These are phyloP conservation scores for Rutstroemia sp. DNA, from an alignment of 2,329 filamentous ascomycete species.

Conservation along the genomic window DNA sequence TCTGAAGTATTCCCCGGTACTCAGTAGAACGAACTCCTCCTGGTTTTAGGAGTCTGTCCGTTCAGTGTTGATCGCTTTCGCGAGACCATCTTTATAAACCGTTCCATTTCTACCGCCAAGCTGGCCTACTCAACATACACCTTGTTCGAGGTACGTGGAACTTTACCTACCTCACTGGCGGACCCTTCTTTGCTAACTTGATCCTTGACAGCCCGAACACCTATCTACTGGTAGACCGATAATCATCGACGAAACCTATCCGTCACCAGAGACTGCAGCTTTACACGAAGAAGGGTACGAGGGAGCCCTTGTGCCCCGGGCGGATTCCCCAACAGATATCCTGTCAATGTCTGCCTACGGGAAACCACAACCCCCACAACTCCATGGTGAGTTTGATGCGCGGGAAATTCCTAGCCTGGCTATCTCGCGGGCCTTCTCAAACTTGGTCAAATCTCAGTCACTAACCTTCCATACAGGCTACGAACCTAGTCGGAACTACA, in stretches of 20 bases:
- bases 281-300: slow-evolving; percentile 31
- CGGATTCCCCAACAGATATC: slow-evolving; percentile 25
- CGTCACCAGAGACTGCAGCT: slow-evolving; percentile 29
- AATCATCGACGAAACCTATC: slow-evolving; percentile 30
- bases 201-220: slow-evolving; percentile 23
- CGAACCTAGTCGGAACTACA: slow-evolving; percentile 24
- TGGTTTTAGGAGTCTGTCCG: neutral
- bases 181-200: slow-evolving; percentile 15
- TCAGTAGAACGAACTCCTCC: neutral
- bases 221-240: slow-evolving; percentile 25
- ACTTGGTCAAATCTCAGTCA: neutral
- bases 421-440: neutral
- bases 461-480: slow-evolving; percentile 24
- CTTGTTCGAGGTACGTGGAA: slow-evolving; percentile 27
- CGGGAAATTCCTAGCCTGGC: slow-evolving; percentile 4
- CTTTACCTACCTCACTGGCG: neutral
- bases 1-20: neutral
- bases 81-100: neutral
- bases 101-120: slow-evolving; percentile 24
- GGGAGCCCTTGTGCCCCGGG: slow-evolving; percentile 29
- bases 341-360: slow-evolving; percentile 77
- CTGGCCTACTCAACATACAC: slow-evolving; percentile 30
- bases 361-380: slow-evolving; percentile 67
- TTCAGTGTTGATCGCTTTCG: neutral
- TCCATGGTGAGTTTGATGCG: slow-evolving; percentile 63